These are phyloP conservation scores for Yamadazyma trypodendri DNA, from an alignment of 1,139 yeast species.

Conservation along the genomic window DNA sequence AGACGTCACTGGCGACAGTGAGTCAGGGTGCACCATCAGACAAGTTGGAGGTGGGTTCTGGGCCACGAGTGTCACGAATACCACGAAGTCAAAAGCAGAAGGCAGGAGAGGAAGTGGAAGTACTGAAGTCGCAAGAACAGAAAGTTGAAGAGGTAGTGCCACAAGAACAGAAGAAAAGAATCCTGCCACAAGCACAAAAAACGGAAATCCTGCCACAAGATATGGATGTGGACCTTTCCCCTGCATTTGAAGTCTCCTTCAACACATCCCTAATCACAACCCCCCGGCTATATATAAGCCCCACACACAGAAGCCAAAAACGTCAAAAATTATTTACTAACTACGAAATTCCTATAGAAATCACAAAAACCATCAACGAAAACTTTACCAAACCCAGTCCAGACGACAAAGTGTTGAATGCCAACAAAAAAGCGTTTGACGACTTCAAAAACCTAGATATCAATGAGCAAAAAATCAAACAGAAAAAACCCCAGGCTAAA, in stretches of 20 bases:
- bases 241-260: neutral
- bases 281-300: neutral
- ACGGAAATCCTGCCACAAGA: neutral
- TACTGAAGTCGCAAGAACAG: no score
- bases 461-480: constrained; percentile 13
- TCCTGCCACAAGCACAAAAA: no score
- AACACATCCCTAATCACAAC: constrained; percentile 1
- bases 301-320: neutral
- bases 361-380: constrained; percentile 42
- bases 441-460: constrained; percentile 30
- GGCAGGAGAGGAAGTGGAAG: no score
- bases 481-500: constrained; percentile 14
- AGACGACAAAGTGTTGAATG: constrained; percentile 67
- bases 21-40: neutral
- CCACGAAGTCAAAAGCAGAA: neutral
- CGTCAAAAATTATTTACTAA: constrained; percentile 34
- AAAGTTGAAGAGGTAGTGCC: no score
- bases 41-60: no score
- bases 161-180: no score
- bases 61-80: neutral
- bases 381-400: constrained; percentile 78
- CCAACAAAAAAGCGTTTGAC: constrained; percentile 57
- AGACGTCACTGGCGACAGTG: neutral
- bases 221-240: neutral
- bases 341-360: constrained; percentile 47